Evolutionary conservation across 257 asterid species (phyloP).

Genomic region (Ballota nigra): DNA sequence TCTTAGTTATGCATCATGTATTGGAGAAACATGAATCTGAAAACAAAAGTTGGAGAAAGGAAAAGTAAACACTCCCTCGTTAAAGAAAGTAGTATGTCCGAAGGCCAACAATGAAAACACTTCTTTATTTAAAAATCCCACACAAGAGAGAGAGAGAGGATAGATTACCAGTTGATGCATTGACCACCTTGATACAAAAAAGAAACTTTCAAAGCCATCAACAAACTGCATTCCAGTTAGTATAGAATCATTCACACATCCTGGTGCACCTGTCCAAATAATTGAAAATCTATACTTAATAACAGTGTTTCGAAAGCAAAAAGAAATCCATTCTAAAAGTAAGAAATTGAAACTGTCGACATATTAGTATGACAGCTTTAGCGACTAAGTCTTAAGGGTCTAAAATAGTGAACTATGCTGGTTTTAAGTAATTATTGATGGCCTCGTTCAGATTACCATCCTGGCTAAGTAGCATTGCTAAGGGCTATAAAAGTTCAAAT

Average conservation of each 20-base stretch:
- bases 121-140: not conserved
- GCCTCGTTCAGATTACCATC: not conserved
- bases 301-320: not conserved
- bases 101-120: not conserved
- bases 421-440: not conserved
- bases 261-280: constrained; percentile 71
- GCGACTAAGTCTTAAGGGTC: not conserved
- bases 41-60: not conserved
- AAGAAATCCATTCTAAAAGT: not conserved
- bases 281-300: not conserved
- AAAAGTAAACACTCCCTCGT: not conserved
- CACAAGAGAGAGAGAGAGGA: not conserved
- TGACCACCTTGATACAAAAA: constrained; percentile 86
- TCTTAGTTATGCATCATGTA: not conserved
- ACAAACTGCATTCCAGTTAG: constrained; percentile 86
- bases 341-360: not conserved
- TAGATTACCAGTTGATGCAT: constrained; percentile 85
- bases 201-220: constrained; percentile 80
- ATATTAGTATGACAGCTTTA: constrained; percentile 1
- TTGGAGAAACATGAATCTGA: not conserved
- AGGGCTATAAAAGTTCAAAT: not conserved
- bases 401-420: not conserved
- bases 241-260: constrained; percentile 71
- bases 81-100: not conserved
- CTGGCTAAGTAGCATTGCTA: not conserved